A percentile compares a stretch with the other conserved stretches of the same genome.
Conservation (phyloP, 2,329 filamentous ascomycete species). For the Sporothrix dimorphospora region DNA sequence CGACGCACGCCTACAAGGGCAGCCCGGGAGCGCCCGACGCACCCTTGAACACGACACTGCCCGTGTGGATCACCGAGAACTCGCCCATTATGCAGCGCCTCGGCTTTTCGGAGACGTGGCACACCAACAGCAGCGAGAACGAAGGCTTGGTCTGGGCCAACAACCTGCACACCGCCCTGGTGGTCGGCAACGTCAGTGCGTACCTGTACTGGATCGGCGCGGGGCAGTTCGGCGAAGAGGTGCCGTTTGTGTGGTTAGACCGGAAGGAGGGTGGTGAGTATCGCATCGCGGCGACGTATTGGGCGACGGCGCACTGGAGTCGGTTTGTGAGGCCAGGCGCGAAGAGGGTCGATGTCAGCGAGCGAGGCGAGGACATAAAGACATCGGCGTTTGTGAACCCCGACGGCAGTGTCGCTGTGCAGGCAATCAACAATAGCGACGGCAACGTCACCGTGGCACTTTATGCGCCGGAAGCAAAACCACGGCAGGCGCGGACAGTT, state of each 20-base stretch:
- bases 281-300: slow-evolving; percentile 33
- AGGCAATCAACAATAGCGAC: slow-evolving; percentile 23
- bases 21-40: slow-evolving; percentile 8
- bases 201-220: slow-evolving; percentile 51
- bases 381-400: slow-evolving; percentile 12
- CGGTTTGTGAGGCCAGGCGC: slow-evolving; percentile 43
- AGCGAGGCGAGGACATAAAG: neutral
- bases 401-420: slow-evolving; percentile 15
- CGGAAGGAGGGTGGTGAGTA: neutral
- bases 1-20: slow-evolving; percentile 26
- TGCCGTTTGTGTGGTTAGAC: slow-evolving; percentile 21
- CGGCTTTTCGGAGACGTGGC: slow-evolving; percentile 40
- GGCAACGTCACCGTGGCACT: neutral
- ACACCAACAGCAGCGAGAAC: slow-evolving; percentile 44
- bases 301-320: slow-evolving; percentile 44
- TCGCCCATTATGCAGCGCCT: slow-evolving; percentile 25
- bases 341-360: neutral
- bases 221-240: neutral
- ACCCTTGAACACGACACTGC: slow-evolving; percentile 13
- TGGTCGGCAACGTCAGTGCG: slow-evolving; percentile 23
- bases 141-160: slow-evolving; percentile 54
- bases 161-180: slow-evolving; percentile 19
- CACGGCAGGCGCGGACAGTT: neutral
- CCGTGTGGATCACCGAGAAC: slow-evolving; percentile 27
- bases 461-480: neutral